Base-by-base conservation (phyloP, 2,329 filamentous ascomycete species). In the Sarocladium brachiariae region DNA sequence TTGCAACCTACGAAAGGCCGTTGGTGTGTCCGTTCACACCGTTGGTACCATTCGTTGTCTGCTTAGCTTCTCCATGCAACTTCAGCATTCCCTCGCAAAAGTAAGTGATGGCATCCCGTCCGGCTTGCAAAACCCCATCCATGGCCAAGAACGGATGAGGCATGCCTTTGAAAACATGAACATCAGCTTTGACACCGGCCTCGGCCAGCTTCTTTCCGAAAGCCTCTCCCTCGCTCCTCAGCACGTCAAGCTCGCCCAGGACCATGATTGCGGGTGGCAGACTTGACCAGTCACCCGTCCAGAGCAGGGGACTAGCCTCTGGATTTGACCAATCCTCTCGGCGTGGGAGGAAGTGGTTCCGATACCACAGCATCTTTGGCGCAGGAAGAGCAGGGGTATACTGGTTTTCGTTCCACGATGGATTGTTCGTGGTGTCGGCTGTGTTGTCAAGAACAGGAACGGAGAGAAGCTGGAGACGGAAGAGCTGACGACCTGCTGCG, bases 381-480 rank as follows among this genome's bases (percentile, higher is more conserved):
- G 77, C 75, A 0, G 78, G 73, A 2, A 81, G 66, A 0, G 77
- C 75, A 1, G 77, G 71, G 0, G 72, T 70, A 57, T 72, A 66
- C 56, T 79, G 66, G 57, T 77, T 78, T 39, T 72, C 69, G 14
- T 61, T 66, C 69, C 75, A 83, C 2, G 75, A 74, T 1, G 62
- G 57, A 51, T 69, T 76, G 25, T 51, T 57, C 8, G 50, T 30
- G 0, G 52, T 50, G 13, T 64, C 64, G 6, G 77, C 77, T 1
- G 75, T 80, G 63, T 81, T 81, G 60, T 81, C 78, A 31, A 70
- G 75, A 7, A 81, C 77, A 0, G 78, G 78, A 2, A 81, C 77
- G 13, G 74, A 74, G 45, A 82, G 73, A 14, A 82, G 63, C 59
- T 81, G 78, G 3, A 71, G 61, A 1, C 59, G 52, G 50, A 62